Base-by-base conservation (phyloP, 2,329 filamentous ascomycete genomes). In the Diplodia corticola region DNA sequence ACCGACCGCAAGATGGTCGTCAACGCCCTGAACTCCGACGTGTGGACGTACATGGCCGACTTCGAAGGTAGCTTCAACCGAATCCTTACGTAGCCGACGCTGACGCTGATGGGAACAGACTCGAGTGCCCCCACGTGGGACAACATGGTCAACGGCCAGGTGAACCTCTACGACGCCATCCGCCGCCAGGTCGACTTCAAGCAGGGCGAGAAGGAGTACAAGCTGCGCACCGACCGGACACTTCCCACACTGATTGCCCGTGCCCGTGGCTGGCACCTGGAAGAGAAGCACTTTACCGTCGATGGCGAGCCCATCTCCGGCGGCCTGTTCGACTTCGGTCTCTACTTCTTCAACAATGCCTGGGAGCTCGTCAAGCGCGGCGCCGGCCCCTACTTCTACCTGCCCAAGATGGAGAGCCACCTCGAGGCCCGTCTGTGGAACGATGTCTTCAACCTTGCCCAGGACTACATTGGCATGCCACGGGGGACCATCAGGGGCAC, bases 311-410 rank as follows among this genome's bases (percentile, higher is more conserved):
- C 95, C 75, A 95, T 98, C 73, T 97, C 93, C 26, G 95, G 90
- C 67, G 87, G 88, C 69, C 87, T 99, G 67, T 98, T 98, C 80
- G 95, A 99, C 82, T 99, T 98, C 78, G 95, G 95, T 76, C 87
- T 98, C 63, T 98, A 98, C 85, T 98, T 99, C 84, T 98, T 92
- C 89, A 93, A 98, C 88, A 99, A 97, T 79, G 95, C 93, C 70
- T 85, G 89, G 75, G 92, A 97, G 85, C 86, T 94, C 60, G 88
- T 96, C 74, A 89, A 89, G 79, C 88, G 88, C 69, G 95, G 95
- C 69, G 85, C 86, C 71, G 95, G 95, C 63, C 95, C 95, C 67
- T 98, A 99, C 87, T 99, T 97, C 80, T 97, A 97, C 82, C 89
- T 97, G 57, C 92, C 93, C 75, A 97, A 97, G 88, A 93, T 97